Percentiles rank a stretch among this genome's conserved stretches.
These are phyloP conservation scores for Populus hybrid DNA, from an alignment of 441 rosid species.

Conservation along the genomic window DNA sequence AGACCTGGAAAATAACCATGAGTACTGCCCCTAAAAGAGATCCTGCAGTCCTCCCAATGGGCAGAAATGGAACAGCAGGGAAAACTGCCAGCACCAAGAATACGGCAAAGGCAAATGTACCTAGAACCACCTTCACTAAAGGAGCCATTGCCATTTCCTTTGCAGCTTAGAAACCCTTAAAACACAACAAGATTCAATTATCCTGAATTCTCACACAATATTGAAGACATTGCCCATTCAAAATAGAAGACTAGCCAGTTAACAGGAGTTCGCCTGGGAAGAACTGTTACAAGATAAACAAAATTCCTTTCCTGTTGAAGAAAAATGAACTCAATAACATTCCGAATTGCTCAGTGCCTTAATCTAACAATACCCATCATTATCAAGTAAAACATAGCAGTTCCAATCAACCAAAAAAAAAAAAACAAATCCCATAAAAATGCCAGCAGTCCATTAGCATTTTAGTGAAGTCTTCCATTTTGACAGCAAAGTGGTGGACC, in stretches of 20 bases:
- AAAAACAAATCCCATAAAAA: too few species aligned
- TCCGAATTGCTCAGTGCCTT: neutral
- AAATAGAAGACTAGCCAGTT: neutral
- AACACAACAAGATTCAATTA: slow-evolving; percentile 29
- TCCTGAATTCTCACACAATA: slow-evolving; percentile 17
- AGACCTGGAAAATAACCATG: slow-evolving; percentile 71
- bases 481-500: neutral
- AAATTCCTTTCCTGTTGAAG: slow-evolving; percentile 11
- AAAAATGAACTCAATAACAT: neutral
- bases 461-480: slow-evolving; percentile 11
- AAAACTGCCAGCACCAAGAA: slow-evolving; percentile 90
- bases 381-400: slow-evolving; percentile 20
- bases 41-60: slow-evolving; percentile 88
- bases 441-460: slow-evolving; percentile 15
- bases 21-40: slow-evolving; percentile 79
- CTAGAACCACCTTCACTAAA: slow-evolving; percentile 44
- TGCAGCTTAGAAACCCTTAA: slow-evolving; percentile 8
- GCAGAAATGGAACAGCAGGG: slow-evolving; percentile 71
- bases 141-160: slow-evolving; percentile 55
- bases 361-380: neutral
- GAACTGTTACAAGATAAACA: slow-evolving; percentile 10
- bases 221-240: neutral
- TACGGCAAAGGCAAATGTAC: slow-evolving; percentile 57
- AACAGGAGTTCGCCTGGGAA: neutral
- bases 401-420: too few species aligned